phyloP scores from a whole-genome alignment of 2,329 filamentous ascomycete genomes.

The Phialocephala subalpina region DNA sequence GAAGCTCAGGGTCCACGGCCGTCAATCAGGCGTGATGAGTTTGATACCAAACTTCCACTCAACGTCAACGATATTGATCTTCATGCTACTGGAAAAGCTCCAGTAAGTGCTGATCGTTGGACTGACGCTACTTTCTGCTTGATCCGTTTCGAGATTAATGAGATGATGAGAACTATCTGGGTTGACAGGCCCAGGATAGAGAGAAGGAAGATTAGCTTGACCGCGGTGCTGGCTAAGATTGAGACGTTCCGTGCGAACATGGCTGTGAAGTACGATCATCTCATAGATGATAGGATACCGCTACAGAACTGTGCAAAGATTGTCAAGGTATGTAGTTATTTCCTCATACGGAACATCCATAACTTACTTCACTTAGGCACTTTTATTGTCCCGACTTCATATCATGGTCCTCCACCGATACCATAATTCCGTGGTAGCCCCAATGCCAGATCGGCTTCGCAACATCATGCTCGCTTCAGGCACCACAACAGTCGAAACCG shows the following conservation, averaged over 20 bases:
- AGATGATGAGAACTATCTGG: slow-evolving; percentile 77
- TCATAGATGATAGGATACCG: slow-evolving; percentile 66
- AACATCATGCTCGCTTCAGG: slow-evolving; percentile 70
- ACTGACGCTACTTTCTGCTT: slow-evolving; percentile 73
- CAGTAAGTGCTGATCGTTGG: slow-evolving; percentile 55
- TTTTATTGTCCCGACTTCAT: slow-evolving; percentile 69
- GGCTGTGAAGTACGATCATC: slow-evolving; percentile 69
- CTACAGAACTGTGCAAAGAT: slow-evolving; percentile 69
- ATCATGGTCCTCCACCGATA: slow-evolving; percentile 75
- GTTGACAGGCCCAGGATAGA: slow-evolving; percentile 73
- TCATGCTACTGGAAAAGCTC: slow-evolving; percentile 53
- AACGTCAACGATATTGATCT: slow-evolving; percentile 75
- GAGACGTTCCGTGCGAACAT: slow-evolving; percentile 72
- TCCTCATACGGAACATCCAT: neutral
- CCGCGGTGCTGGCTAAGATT: slow-evolving; percentile 70
- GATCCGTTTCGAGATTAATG: slow-evolving; percentile 76
- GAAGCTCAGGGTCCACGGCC: slow-evolving; percentile 78
- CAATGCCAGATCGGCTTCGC: slow-evolving; percentile 68
- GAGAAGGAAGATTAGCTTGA: slow-evolving; percentile 66
- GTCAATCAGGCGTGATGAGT: slow-evolving; percentile 76
- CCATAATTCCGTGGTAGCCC: slow-evolving; percentile 49
- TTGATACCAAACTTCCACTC: slow-evolving; percentile 75
- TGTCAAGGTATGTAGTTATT: slow-evolving; percentile 55
- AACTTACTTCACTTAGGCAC: slow-evolving; percentile 45
- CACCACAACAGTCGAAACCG: slow-evolving; percentile 60